Percentiles rank a stretch among this genome's conserved stretches.
These are phyloP conservation scores for Wickerhamiella sergipiensis DNA, from an alignment of 805 yeast genomes.

Conservation along the genomic window DNA sequence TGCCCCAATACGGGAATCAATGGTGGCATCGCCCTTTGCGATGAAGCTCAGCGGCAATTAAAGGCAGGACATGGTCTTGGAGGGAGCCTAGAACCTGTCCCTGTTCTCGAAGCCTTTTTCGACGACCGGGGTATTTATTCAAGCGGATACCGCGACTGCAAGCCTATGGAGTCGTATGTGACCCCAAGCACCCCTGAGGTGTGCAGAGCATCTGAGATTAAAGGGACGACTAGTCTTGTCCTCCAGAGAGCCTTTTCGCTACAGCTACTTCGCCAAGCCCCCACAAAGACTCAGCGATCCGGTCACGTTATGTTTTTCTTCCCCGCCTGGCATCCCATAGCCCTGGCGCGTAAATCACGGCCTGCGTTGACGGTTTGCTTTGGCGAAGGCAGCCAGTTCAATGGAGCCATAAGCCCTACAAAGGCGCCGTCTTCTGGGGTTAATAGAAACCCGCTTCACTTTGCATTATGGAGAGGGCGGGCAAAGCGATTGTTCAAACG, in stretches of 20 bases:
- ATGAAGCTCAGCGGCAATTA: not conserved
- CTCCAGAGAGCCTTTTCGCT: slow-evolving; percentile 4
- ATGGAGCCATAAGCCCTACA: slow-evolving; percentile 6
- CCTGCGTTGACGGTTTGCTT: slow-evolving; percentile 12
- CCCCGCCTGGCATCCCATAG: slow-evolving; percentile 19
- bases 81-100: not conserved
- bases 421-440: not conserved
- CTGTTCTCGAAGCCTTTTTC: slow-evolving; percentile 10
- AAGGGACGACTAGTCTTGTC: slow-evolving; percentile 6
- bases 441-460: slow-evolving; percentile 10
- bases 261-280: slow-evolving; percentile 1
- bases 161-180: slow-evolving; percentile 2
- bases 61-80: not conserved
- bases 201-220: slow-evolving; percentile 2
- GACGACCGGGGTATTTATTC: slow-evolving; percentile 7
- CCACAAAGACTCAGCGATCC: not conserved
- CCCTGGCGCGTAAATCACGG: slow-evolving; percentile 14
- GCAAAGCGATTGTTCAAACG: slow-evolving; percentile 8
- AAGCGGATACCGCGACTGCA: not conserved
- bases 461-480: slow-evolving; percentile 15
- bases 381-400: slow-evolving; percentile 6
- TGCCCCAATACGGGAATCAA: too few species aligned
- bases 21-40: not conserved
- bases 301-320: slow-evolving; percentile 5
- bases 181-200: slow-evolving; percentile 8